Evolutionary conservation across 2,329 filamentous ascomycete genomes (phyloP).

Genomic region (Fusarium praegraminearum): DNA sequence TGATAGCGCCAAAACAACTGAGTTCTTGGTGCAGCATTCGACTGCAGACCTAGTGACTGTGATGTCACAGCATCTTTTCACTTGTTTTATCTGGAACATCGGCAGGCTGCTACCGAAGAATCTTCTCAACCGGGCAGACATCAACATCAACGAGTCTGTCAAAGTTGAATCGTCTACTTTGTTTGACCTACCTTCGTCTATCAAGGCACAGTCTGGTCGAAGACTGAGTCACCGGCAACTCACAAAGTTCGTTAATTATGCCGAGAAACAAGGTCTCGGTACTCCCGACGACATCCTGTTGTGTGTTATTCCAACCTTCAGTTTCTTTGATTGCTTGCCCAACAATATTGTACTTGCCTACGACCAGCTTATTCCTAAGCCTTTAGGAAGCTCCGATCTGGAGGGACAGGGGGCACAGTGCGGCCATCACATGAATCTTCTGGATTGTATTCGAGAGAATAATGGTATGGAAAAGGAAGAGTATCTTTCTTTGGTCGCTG

Average conservation of each 20-base stretch:
- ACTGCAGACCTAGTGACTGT: fast-evolving
- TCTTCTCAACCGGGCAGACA: fast-evolving
- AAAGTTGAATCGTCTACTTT: fast-evolving
- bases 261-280: fast-evolving
- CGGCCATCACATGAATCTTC: fast-evolving
- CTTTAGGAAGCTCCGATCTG: fast-evolving
- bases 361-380: fast-evolving
- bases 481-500: fast-evolving
- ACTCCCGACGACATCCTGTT: not conserved
- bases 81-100: not conserved
- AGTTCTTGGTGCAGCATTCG: not conserved
- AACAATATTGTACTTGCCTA: not conserved
- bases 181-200: not conserved
- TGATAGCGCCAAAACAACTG: fast-evolving
- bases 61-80: not conserved
- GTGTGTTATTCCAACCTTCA: fast-evolving
- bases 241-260: not conserved
- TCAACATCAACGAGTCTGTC: not conserved
- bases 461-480: fast-evolving
- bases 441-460: fast-evolving
- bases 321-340: not conserved
- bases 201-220: not conserved
- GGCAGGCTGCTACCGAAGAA: fast-evolving
- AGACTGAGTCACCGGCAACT: not conserved
- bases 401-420: not conserved